Base-by-base conservation (phyloP, 495 filamentous ascomycete genomes). In the Podospora appendiculata region DNA sequence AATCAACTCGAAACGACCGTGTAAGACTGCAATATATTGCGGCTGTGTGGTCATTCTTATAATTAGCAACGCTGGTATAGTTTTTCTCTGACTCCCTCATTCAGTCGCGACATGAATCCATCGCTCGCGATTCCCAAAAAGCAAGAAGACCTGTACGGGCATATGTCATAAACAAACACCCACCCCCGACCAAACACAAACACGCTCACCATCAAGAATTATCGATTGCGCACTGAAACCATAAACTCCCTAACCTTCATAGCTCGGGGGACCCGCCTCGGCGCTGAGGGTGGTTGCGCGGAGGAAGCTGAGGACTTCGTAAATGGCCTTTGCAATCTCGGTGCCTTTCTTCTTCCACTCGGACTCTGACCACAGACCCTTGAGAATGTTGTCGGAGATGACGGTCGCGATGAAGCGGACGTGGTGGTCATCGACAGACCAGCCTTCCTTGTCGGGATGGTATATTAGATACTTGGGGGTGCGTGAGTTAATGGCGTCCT, bases 321-420 rank as follows among this genome's bases (percentile, higher is more conserved):
- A 67, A 3, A 58, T 53, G 32, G 59, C 57, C 52, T 57, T 61
- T 36, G 59, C 9, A 8, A 65, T 57, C 4, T 61, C 59, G 18
- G 52, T 8, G 36, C 50, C 38, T 16, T 39, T 50, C 54, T 62
- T 59, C 53, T 57, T 59, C 58, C 55, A 63, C 19, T 62, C 59
- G 17, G 39, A 48, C 11, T 67, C 62, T 47, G 55, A 55, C 64
- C 64, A 65, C 53, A 63, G 14, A 10, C 45, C 46, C 52, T 55
- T 59, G 41, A 62, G 51, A 44, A 59, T 49, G 48, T 65, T 65
- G 48, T 67, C 62, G 11, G 32, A 19, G 19, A 65, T 38, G 48
- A 67, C 51, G 32, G 62, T 58, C 36, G 51, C 57, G 35, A 67
- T 58, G 54, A 67, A 67, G 51, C 64, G 64, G 43, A 65, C 45